Percentiles rank a stretch among this genome's conserved stretches.
Evolutionary conservation across 2,329 filamentous ascomycete genomes (phyloP).

Genomic region (Aspergillus brunneoviolaceus): DNA sequence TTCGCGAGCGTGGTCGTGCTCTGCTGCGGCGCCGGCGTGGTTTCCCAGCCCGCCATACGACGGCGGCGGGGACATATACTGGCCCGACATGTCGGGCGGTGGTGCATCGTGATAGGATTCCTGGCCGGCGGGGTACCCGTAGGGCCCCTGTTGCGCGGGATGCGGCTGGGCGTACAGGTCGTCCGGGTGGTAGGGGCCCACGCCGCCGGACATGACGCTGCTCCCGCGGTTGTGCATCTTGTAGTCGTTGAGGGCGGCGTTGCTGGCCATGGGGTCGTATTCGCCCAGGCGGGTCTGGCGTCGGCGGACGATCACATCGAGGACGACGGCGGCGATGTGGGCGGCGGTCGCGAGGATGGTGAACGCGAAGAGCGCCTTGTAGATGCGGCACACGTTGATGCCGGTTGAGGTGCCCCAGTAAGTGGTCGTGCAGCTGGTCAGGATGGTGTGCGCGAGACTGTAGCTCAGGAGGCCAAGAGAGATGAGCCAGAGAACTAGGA

Average conservation of each 20-base stretch:
- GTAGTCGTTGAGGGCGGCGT: constrained; percentile 32
- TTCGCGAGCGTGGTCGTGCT: constrained; percentile 27
- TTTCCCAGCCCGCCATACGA: not conserved
- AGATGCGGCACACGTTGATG: constrained; percentile 56
- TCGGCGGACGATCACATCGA: constrained; percentile 53
- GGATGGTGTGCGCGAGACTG: constrained; percentile 55
- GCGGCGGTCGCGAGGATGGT: constrained; percentile 48
- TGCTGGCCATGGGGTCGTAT: constrained; percentile 49
- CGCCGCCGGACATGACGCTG: constrained; percentile 16
- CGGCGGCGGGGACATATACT: not conserved
- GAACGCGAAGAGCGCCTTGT: constrained; percentile 62
- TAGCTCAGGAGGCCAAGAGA: constrained; percentile 54
- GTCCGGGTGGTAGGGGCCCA: constrained; percentile 13
- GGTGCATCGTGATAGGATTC: constrained; percentile 7
- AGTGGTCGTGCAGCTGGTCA: constrained; percentile 49
- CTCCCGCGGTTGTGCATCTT: constrained; percentile 34
- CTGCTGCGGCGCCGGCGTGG: not conserved
- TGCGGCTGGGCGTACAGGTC: constrained; percentile 9
- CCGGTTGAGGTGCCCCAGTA: constrained; percentile 57
- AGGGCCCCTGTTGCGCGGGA: not conserved
- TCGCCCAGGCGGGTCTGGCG: constrained; percentile 47
- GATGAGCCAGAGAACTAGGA: constrained; percentile 54
- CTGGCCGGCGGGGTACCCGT: not conserved
- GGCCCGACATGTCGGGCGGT: not conserved
- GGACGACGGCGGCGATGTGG: constrained; percentile 47